Conservation (phyloP, 2,329 filamentous ascomycete species). For the Didymella exigua region DNA sequence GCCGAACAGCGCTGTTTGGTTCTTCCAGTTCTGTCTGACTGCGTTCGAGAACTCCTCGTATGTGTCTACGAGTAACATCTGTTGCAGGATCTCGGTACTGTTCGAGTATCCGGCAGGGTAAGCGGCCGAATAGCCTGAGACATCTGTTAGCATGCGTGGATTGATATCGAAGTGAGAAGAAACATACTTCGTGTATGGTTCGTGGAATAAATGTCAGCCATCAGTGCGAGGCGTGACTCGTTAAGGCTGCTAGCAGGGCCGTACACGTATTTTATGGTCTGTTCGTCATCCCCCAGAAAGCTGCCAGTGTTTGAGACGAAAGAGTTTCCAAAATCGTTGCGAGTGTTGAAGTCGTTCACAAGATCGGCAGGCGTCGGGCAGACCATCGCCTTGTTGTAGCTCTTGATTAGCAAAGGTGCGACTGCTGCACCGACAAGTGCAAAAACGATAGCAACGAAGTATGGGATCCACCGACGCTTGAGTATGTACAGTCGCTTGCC, state of each 20-base stretch:
- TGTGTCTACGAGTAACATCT: slow-evolving; percentile 62
- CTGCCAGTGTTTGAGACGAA: neutral
- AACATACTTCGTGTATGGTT: slow-evolving; percentile 32
- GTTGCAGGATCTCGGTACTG: slow-evolving; percentile 21
- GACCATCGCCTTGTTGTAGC: slow-evolving; percentile 56
- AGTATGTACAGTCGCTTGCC: slow-evolving; percentile 76
- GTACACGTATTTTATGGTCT: slow-evolving; percentile 17
- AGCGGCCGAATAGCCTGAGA: neutral
- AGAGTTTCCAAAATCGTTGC: slow-evolving; percentile 18
- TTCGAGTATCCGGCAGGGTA: slow-evolving; percentile 25
- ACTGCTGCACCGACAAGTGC: slow-evolving; percentile 79
- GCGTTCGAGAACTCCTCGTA: slow-evolving; percentile 63
- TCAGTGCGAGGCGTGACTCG: slow-evolving; percentile 16
- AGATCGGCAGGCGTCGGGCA: slow-evolving; percentile 36
- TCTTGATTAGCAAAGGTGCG: slow-evolving; percentile 72
- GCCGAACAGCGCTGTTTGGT: slow-evolving; percentile 60
- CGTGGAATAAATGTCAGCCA: slow-evolving; percentile 29
- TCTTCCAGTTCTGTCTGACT: slow-evolving; percentile 69
- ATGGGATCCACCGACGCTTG: slow-evolving; percentile 75
- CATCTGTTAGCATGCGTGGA: neutral
- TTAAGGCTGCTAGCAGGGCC: slow-evolving; percentile 24
- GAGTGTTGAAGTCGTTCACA: slow-evolving; percentile 18
- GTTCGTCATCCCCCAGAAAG: neutral
- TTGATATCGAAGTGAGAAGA: neutral
- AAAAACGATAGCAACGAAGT: slow-evolving; percentile 72